Base-by-base conservation (phyloP, 2,329 filamentous ascomycete species). In the Scleromitrula shiraiana region DNA sequence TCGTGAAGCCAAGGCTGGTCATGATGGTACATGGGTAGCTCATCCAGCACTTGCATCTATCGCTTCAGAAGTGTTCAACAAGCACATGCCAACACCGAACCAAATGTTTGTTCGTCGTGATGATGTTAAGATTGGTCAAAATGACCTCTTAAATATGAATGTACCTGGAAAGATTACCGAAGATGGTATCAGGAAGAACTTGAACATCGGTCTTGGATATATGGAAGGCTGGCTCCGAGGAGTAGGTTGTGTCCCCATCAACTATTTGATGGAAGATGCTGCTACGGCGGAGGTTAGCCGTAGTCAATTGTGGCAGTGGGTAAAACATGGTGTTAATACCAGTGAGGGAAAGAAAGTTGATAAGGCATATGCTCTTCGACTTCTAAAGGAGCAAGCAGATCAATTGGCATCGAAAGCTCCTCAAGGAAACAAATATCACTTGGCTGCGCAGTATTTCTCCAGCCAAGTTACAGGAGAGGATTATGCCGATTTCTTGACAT, bases 191-290 rank as follows among this genome's bases (percentile, higher is more conserved):
- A 82, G 87, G 64, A 95, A 96, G 82, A 98, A 97, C 74, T 76
- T 98, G 56, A 91, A 89, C 71, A 97, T 98, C 57, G 93, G 91
- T 32, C 80, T 98, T 5, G 85, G 86, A 43, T 98, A 98, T 72
- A 98, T 97, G 91, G 93, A 98, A 71, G 93, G 88, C 53, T 98
- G 93, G 93, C 76, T 97, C 52, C 85, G 90, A 53, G 93, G 91
- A 27, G 78, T 97, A 19, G 93, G 93, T 50, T 98, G 93, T 62
- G 90, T 97, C 45, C 93, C 93, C 41, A 96, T 97, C 71, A 96
- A 97, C 76, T 95, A 85, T 67, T 76, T 97, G 48, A 97, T 97
- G 91, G 93, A 98, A 73, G 93, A 97, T 60, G 93, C 93, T 15
- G 93, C 93, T 20, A 98, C 93, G 1, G 93, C 93, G 41, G 93